Evolutionary conservation across 257 asterid genomes (phyloP), one percentile per base, ranked within the genome.

Genomic region (Jasminum sambac): DNA sequence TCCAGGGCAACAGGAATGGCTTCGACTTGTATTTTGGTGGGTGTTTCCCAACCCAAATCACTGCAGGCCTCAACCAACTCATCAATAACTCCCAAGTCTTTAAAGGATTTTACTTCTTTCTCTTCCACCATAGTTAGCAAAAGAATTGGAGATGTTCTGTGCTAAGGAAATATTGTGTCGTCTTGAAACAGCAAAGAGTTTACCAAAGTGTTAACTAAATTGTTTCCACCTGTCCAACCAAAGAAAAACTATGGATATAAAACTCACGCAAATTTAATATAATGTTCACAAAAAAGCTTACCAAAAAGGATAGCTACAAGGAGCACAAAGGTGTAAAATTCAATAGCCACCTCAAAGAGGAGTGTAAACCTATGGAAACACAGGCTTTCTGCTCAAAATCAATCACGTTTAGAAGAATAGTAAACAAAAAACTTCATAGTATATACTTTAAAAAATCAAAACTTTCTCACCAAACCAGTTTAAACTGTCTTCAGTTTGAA

Each of bases 51-150:
- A 12, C 90, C 90, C 61, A 94, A 84, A 74, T 66, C 76, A 9
- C 85, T 88, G 72, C 99, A 94, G 1, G 99, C 96, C 73, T 91
- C 96, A 0, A 72, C 80, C 66, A 94, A 46, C 69, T 85, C 85
- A 3, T 84, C 84, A 77, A 77, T 80, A 8, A 94, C 96, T 58
- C 99, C 99, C 58, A 94, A 78, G 68, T 94, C 96, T 69, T 81
- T 84, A 82, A 94, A 94, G 10, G 94, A 73, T 72, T 77, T 77
- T 6, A 10, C 78, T 75, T 43, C 55, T 10, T 82, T 83, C 65
- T 75, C 77, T 71, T 73, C 85, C 69, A 57, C 84, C 88, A 79
- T 81, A 2, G 60, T 50, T 50, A 44, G 16, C 14, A 19, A 6
- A 1, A 11, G 16, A 6, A 1, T 13, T 26, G 26, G 26, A 3